Evolutionary conservation across 768 basidiomycete genomes (phyloP).

Genomic region (Tylopilus vinaceipallidus): DNA sequence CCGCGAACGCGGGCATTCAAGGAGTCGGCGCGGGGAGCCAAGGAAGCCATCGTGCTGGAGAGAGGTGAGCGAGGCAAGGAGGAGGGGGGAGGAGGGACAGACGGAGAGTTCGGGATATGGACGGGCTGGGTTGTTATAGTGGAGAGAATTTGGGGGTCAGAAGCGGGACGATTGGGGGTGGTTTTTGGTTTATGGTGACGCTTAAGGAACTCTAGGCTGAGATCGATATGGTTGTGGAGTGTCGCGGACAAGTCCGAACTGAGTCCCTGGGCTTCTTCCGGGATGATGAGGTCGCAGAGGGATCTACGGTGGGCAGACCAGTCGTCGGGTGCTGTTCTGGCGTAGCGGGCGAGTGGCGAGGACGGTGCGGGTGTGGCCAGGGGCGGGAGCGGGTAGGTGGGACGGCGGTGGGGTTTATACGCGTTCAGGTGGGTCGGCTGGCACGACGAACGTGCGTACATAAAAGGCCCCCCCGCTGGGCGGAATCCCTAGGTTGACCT

Average conservation of each 20-base stretch:
- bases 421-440: slow-evolving; percentile 16
- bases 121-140: slow-evolving; percentile 62
- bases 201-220: slow-evolving; percentile 45
- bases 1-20: slow-evolving; percentile 73
- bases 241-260: slow-evolving; percentile 36
- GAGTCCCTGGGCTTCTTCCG: slow-evolving; percentile 25
- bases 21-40: slow-evolving; percentile 63
- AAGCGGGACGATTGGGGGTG: slow-evolving; percentile 43
- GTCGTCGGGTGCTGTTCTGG: neutral
- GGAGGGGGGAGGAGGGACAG: slow-evolving; percentile 7
- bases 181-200: slow-evolving; percentile 62
- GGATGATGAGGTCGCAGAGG: slow-evolving; percentile 31
- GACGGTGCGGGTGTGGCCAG: slow-evolving; percentile 16
- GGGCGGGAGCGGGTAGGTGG: slow-evolving; percentile 14
- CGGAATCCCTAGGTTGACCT: slow-evolving; percentile 9
- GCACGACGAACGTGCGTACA: slow-evolving; percentile 36
- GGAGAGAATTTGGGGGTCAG: slow-evolving; percentile 55
- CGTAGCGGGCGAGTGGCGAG: slow-evolving; percentile 25
- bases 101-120: slow-evolving; percentile 51
- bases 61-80: slow-evolving; percentile 10
- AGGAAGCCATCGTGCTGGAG: slow-evolving; percentile 50
- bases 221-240: slow-evolving; percentile 33
- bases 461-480: slow-evolving; percentile 17
- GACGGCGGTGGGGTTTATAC: slow-evolving; percentile 21
- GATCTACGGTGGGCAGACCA: slow-evolving; percentile 23